Evolutionary conservation across 2,329 filamentous ascomycete species (phyloP).

Genomic region (Rachicladosporium sp.): DNA sequence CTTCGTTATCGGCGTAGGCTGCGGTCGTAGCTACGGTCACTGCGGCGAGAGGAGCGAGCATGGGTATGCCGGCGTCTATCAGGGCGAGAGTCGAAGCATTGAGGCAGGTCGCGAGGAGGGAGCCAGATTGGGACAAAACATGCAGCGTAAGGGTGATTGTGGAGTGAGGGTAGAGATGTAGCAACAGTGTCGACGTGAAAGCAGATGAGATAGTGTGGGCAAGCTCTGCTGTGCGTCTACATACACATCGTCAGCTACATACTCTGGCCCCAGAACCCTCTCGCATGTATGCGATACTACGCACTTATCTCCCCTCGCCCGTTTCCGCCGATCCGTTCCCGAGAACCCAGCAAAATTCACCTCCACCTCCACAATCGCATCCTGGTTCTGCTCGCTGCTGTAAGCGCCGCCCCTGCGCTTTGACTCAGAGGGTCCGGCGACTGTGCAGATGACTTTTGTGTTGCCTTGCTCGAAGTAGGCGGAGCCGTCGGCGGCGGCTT

Average conservation of each 20-base stretch:
- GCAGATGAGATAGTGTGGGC: slow-evolving; percentile 66
- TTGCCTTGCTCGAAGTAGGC: slow-evolving; percentile 95
- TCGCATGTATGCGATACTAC: no score
- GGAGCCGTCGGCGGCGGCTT: slow-evolving; percentile 83
- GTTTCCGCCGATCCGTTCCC: slow-evolving; percentile 70
- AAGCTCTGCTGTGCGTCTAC: slow-evolving; percentile 67
- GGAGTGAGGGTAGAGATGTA: slow-evolving; percentile 77
- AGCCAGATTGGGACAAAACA: slow-evolving; percentile 81
- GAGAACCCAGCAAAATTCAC: slow-evolving; percentile 81
- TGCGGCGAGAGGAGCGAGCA: slow-evolving; percentile 81
- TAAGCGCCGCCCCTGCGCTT: slow-evolving; percentile 35
- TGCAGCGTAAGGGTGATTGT: slow-evolving; percentile 75
- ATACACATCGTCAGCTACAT: slow-evolving; percentile 2
- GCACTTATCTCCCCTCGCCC: slow-evolving; percentile 54
- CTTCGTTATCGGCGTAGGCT: slow-evolving; percentile 46
- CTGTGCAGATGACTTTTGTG: slow-evolving; percentile 89
- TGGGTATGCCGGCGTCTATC: slow-evolving; percentile 88
- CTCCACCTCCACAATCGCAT: slow-evolving; percentile 63
- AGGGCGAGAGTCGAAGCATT: slow-evolving; percentile 87
- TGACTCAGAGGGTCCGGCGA: slow-evolving; percentile 71
- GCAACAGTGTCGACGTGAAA: slow-evolving; percentile 67
- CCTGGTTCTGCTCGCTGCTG: slow-evolving; percentile 30
- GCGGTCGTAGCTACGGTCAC: slow-evolving; percentile 77
- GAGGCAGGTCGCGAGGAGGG: slow-evolving; percentile 74
- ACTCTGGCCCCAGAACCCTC: no score